Percentiles rank a stretch among this genome's conserved stretches.
These are phyloP conservation scores for Helicocarpus griseus DNA, from an alignment of 2,329 filamentous ascomycete species.

Conservation along the genomic window DNA sequence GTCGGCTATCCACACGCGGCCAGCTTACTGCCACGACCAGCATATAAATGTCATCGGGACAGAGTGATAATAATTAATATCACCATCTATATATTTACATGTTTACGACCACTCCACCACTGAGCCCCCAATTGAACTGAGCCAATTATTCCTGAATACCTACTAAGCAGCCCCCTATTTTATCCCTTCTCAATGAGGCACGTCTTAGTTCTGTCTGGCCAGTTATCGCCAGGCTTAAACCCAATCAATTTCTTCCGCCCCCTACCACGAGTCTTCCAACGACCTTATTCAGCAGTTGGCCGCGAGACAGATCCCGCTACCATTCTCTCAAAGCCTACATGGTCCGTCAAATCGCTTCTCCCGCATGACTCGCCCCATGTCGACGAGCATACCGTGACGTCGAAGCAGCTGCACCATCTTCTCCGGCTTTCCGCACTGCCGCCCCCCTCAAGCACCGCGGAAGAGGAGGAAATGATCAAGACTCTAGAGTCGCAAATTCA, in stretches of 20 bases:
- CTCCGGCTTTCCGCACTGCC: conserved; percentile 84
- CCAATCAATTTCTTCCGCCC: no score
- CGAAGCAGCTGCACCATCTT: conserved; percentile 67
- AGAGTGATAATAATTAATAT: no score
- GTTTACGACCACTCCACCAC: no score
- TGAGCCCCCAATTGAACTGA: no score
- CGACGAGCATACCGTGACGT: conserved; percentile 42
- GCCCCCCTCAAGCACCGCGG: conserved; percentile 49
- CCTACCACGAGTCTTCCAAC: no score
- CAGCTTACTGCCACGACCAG: background rate
- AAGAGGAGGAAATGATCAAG: conserved; percentile 61
- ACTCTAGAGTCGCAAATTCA: conserved; percentile 74
- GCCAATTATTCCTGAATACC: no score
- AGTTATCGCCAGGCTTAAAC: no score
- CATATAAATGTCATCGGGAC: background rate
- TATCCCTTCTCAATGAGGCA: background rate
- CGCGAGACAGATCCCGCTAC: conserved; percentile 17
- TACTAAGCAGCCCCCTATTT: no score
- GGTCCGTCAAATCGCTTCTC: conserved; percentile 73
- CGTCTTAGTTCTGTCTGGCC: no score
- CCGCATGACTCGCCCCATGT: conserved; percentile 31
- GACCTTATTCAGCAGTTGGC: conserved; percentile 12
- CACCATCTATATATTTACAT: no score
- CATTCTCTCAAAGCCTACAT: conserved; percentile 61
- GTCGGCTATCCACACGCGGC: background rate